phyloP scores from a whole-genome alignment of 129 eudicot genomes.

The Tagetes patula region DNA sequence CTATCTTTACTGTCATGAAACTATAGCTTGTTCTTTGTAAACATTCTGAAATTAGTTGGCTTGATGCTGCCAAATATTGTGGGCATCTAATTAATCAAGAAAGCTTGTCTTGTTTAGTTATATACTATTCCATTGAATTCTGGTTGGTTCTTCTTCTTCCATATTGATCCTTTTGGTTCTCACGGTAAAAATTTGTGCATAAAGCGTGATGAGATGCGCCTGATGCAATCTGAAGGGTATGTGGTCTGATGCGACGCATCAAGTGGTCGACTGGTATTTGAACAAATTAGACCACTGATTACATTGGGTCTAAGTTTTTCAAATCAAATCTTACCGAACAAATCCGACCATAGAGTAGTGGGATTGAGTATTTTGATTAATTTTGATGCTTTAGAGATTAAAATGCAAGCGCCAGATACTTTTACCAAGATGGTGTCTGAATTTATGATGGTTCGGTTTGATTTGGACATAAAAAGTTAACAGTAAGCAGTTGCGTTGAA shows the following conservation, averaged over 20 bases:
- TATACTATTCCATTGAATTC: not conserved
- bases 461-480: not conserved
- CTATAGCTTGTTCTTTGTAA: conserved; percentile 28
- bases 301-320: too few species aligned
- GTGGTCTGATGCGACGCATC: too few species aligned
- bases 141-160: not conserved
- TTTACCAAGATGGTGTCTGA: not conserved
- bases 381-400: too few species aligned
- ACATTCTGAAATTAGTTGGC: conserved; percentile 18
- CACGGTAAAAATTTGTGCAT: too few species aligned
- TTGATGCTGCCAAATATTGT: conserved; percentile 9
- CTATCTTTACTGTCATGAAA: conserved; percentile 25
- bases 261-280: too few species aligned
- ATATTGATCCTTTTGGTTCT: not conserved
- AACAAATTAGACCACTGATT: too few species aligned
- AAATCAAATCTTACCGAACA: too few species aligned
- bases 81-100: not conserved
- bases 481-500: not conserved
- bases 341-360: too few species aligned
- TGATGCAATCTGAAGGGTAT: too few species aligned
- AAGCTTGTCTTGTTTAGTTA: not conserved
- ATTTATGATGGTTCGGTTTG: not conserved
- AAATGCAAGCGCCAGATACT: too few species aligned
- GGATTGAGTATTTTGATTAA: too few species aligned
- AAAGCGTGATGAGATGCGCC: too few species aligned